These are phyloP conservation scores for Aspergillus neotritici DNA, from an alignment of 2,329 filamentous ascomycete genomes.

Conservation along the genomic window DNA sequence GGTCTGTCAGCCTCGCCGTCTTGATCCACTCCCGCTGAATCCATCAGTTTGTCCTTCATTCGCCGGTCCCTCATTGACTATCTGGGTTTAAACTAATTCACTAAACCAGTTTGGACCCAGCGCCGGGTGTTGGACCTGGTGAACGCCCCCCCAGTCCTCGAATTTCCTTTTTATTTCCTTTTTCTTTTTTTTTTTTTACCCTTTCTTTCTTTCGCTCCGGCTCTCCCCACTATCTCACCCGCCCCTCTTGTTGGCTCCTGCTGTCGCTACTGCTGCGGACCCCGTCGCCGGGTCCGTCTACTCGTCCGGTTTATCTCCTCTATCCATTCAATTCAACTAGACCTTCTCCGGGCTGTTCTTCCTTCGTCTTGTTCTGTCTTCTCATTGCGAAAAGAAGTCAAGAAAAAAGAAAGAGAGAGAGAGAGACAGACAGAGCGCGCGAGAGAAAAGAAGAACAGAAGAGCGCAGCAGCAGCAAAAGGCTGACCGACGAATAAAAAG, in stretches of 20 bases:
- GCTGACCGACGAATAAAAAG: too few relatives aligned
- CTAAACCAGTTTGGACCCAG: background rate
- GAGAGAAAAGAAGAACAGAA: too few relatives aligned
- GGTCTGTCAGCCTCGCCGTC: conserved; percentile 3
- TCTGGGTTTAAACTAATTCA: conserved; percentile 1
- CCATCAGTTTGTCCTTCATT: conserved; percentile 11
- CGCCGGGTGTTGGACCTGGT: too few relatives aligned
- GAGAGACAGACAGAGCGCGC: too few relatives aligned
- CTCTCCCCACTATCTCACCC: too few relatives aligned
- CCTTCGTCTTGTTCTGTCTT: background rate
- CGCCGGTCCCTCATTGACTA: conserved; percentile 4
- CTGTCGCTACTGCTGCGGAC: conserved; percentile 1
- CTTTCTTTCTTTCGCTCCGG: background rate
- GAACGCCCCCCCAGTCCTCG: too few relatives aligned
- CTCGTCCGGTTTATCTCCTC: conserved; percentile 5
- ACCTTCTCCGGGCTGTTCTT: conserved; percentile 5
- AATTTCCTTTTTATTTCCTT: background rate
- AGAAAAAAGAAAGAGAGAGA: too few relatives aligned
- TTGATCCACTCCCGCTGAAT: conserved; percentile 8
- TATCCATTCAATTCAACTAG: background rate
- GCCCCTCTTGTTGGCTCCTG: too few relatives aligned
- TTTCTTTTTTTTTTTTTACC: conserved; percentile 4
- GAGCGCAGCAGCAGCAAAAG: too few relatives aligned
- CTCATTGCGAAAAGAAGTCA: background rate
- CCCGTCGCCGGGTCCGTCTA: conserved; percentile 10